Base-by-base conservation (phyloP, 148 eudicot genomes). In the Rhododendron ovatum region DNA sequence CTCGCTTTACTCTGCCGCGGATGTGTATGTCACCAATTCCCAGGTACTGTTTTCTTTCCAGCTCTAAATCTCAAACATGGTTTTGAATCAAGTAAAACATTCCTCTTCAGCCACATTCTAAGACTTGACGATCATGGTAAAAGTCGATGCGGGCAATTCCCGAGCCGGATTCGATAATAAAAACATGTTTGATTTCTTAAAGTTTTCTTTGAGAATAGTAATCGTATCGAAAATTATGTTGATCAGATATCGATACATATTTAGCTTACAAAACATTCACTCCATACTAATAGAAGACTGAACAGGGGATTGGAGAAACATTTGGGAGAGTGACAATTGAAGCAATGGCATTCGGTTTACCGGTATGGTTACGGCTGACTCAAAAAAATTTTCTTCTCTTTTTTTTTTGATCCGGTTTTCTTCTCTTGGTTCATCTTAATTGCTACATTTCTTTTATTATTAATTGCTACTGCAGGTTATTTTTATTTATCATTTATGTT, bases 341-440 rank as follows among this genome's bases (percentile, higher is more conserved):
- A 92, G 99, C 98, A 81, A 96, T 96, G 98, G 96, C 99, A 79
- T 96, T 93, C 84, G 98, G 98, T 85, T 94, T 95, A 88, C 98
- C 99, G 86, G 99, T 96, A 93, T 47, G 90, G 1, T 65, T 65
- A 84, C 39, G 39, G 53, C 86, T 86, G 81, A 61, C 83, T 88
- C 85, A 24, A 71, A 69, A n/a, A n/a, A 1, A 6, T 6, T 85
- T 30, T 50, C 84, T 76, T 3, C 2, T 1, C 35, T 37, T 2
- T 37, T 37, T 37, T 37, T 37, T 37, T 37, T 37, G 2, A 3
- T 2, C 2, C 39, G 3, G 39, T 39, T 78, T 10, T 51, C 3
- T 51, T 51, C 17, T 51, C 47, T 61, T 63, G 57, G 37, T 11
- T 57, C 28, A 33, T 45, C 59, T 73, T 55, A 6, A 61, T 45